These are phyloP conservation scores for Erodium texanum DNA, from an alignment of 441 rosid species.

Conservation along the genomic window DNA sequence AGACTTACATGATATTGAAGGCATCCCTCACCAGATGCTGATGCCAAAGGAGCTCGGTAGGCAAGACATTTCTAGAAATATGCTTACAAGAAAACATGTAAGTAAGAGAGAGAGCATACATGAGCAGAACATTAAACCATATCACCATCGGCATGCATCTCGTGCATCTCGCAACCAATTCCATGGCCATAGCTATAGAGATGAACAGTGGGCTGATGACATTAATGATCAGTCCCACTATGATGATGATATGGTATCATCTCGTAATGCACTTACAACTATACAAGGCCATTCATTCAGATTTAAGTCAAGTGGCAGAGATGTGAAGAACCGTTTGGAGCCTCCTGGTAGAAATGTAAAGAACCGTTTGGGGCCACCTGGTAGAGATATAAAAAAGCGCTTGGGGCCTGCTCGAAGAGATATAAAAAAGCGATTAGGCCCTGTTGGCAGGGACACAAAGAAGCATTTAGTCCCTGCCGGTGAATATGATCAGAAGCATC, in stretches of 20 bases:
- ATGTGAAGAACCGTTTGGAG: conserved; percentile 19
- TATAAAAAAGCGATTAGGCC: no score
- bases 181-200: conserved; percentile 9
- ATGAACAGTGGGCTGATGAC: conserved; percentile 19
- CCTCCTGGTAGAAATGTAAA: conserved; percentile 13
- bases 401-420: conserved; percentile 11
- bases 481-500: not conserved
- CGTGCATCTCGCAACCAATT: conserved; percentile 8
- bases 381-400: conserved; percentile 15
- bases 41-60: conserved; percentile 17
- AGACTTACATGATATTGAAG: conserved; percentile 11
- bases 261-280: not conserved
- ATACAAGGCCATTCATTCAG: conserved; percentile 17
- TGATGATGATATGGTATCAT: conserved; percentile 15
- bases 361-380: conserved; percentile 1
- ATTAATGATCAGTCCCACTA: conserved; percentile 14
- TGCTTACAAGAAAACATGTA: conserved; percentile 11
- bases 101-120: conserved; percentile 16
- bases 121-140: conserved; percentile 1
- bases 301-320: conserved; percentile 11
- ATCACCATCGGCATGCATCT: conserved; percentile 6
- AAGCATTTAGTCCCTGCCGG: conserved; percentile 10
- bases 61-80: conserved; percentile 1
- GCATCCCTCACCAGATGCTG: conserved; percentile 12
- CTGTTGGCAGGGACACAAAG: not conserved